phyloP scores from a whole-genome alignment of 2,329 filamentous ascomycete genomes.

The Boeremia lycopersici region DNA sequence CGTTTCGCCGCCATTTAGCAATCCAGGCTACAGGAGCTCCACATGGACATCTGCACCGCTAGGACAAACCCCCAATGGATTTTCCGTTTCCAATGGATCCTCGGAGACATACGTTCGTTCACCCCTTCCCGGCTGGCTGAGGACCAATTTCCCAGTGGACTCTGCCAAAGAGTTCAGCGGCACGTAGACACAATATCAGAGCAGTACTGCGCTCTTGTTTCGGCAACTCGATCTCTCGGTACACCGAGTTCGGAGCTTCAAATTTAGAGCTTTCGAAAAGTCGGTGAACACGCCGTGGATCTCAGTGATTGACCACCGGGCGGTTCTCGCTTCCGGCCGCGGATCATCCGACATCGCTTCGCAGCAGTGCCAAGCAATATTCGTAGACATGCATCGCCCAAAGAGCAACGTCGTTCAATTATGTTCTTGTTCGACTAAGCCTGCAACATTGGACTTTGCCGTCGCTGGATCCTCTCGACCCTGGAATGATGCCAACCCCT shows the following conservation, averaged over 20 bases:
- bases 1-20: constrained; percentile 42
- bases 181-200: constrained; percentile 13
- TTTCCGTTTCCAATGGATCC: constrained; percentile 26
- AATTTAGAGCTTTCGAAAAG: constrained; percentile 34
- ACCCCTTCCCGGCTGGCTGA: constrained; percentile 6
- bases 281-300: constrained; percentile 28
- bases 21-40: constrained; percentile 27
- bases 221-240: constrained; percentile 31
- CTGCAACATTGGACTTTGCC: constrained; percentile 20
- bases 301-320: constrained; percentile 26
- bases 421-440: constrained; percentile 34
- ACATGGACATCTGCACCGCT: constrained; percentile 27
- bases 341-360: constrained; percentile 21
- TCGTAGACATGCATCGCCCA: constrained; percentile 26
- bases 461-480: constrained; percentile 7
- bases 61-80: constrained; percentile 25
- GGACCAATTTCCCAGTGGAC: constrained; percentile 2
- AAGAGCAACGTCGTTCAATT: constrained; percentile 34
- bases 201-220: constrained; percentile 33
- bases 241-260: constrained; percentile 35
- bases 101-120: constrained; percentile 29
- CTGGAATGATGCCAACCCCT: background rate
- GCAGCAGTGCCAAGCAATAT: constrained; percentile 25
- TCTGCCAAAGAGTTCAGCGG: background rate
- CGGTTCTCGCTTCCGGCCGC: constrained; percentile 24